Conservation (phyloP, 2,329 filamentous ascomycete genomes). For the Xylariaceae sp. region DNA sequence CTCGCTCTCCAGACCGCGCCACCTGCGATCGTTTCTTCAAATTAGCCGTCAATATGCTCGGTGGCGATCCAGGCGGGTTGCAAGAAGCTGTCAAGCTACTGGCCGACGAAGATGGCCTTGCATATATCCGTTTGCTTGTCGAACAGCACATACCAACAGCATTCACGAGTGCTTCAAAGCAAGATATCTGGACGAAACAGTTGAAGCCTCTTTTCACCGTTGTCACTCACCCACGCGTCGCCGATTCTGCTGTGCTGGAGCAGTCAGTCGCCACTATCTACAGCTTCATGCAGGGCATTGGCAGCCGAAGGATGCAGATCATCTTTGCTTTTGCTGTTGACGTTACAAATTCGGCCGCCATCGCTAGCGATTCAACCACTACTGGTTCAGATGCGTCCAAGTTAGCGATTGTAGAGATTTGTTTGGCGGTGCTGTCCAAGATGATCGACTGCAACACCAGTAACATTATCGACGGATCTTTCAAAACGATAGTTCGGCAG, state of each 20-base stretch:
- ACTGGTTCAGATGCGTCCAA: slow-evolving; percentile 2
- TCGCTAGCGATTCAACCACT: not conserved
- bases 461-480: slow-evolving; percentile 31
- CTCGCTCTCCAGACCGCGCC: not conserved
- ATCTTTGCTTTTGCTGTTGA: slow-evolving; percentile 9
- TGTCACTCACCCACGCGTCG: slow-evolving; percentile 32
- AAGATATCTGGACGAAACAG: slow-evolving; percentile 24
- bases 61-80: slow-evolving; percentile 28
- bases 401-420: slow-evolving; percentile 27
- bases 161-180: not conserved
- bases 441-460: slow-evolving; percentile 35
- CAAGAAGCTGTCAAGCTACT: slow-evolving; percentile 30
- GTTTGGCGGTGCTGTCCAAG: slow-evolving; percentile 31
- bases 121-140: slow-evolving; percentile 24
- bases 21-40: slow-evolving; percentile 27
- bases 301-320: slow-evolving; percentile 3
- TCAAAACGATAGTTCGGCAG: slow-evolving; percentile 20
- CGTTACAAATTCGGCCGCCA: not conserved
- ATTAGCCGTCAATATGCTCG: slow-evolving; percentile 29
- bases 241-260: slow-evolving; percentile 37
- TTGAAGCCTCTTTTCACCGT: slow-evolving; percentile 33
- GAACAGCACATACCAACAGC: slow-evolving; percentile 21
- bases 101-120: slow-evolving; percentile 28
- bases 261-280: slow-evolving; percentile 34
- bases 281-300: slow-evolving; percentile 26